Conservation (phyloP, 192 early-diverging fungal genomes). For the Umbelopsis ramanniana region DNA sequence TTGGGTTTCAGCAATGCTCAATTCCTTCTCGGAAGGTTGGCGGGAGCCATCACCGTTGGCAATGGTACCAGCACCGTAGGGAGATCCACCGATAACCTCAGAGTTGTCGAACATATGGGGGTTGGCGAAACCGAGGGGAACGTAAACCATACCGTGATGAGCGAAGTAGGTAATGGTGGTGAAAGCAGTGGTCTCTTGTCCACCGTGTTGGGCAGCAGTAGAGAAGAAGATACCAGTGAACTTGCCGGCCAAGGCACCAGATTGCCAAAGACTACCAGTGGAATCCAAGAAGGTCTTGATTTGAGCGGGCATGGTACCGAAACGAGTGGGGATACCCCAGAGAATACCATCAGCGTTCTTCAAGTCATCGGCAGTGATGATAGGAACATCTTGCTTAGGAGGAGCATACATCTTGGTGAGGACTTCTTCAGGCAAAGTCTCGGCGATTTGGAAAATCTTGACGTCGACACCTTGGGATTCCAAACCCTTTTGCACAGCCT, state of each 20-base stretch:
- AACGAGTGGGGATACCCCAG: conserved; percentile 65
- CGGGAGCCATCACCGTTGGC: conserved; percentile 59
- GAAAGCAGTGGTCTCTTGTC: conserved; percentile 75
- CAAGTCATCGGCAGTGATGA: conserved; percentile 44
- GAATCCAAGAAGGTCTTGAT: conserved; percentile 58
- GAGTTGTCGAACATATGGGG: conserved; percentile 51
- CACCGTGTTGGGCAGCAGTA: conserved; percentile 74
- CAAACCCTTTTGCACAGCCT: conserved; percentile 68
- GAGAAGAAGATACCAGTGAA: conserved; percentile 76
- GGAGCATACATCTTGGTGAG: conserved; percentile 57
- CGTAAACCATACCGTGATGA: conserved; percentile 80
- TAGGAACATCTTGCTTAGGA: conserved; percentile 49
- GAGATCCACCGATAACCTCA: conserved; percentile 28
- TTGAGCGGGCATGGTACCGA: conserved; percentile 75
- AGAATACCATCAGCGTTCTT: conserved; percentile 55
- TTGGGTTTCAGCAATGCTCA: conserved; percentile 59
- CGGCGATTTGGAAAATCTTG: conserved; percentile 46
- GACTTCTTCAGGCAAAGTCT: conserved; percentile 62
- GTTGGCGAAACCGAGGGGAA: conserved; percentile 67
- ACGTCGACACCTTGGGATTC: conserved; percentile 46
- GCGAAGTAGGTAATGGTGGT: conserved; percentile 66
- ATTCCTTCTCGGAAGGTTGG: conserved; percentile 60
- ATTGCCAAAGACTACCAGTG: conserved; percentile 43
- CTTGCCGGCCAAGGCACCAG: conserved; percentile 68
- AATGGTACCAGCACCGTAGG: conserved; percentile 37